Evolutionary conservation across 805 yeast species (phyloP), one percentile per base, ranked within the genome.

Genomic region (Myxozyma neglecta): DNA sequence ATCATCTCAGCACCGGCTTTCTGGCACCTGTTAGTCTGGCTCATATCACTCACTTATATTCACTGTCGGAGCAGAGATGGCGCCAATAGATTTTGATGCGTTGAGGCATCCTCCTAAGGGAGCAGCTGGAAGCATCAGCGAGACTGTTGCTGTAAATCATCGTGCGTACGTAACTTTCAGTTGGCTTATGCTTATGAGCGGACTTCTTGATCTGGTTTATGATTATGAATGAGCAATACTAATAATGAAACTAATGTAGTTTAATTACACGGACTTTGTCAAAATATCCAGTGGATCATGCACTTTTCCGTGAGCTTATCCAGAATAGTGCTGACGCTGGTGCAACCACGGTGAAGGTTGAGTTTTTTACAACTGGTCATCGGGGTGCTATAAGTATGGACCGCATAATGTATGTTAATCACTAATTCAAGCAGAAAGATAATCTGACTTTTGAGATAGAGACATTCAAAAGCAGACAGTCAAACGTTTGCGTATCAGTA

Each of bases 281-380:
- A 3, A 76, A 76, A 57, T 76, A 76, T 59, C 80, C 80, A 14
- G 78, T 76, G 0, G 80, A 76, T 60, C 76, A 71, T 65, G 79
- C 80, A 0, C 62, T 77, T 40, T 77, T 68, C 54, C 67, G 80
- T 6, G 80, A 76, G 61, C 68, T 76, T 54, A 71, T 76, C 10
- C 80, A 76, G 61, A 76, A 76, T 56, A 72, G 77, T 53, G 78
- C 78, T 14, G 80, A 76, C 59, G 80, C 80, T 0, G 67, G 69
- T 14, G 77, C 80, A 1, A 55, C 69, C 11, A 64, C 68, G 11
- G 79, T 76, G 13, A 67, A 66, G 1, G 73, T 76, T 40, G 64
- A 67, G 40, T 75, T 75, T 59, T 57, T 56, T 14, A 63, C 71
- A 3, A 61, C 60, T 9, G 66, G 64, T 3, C 47, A 53, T 1